Percentiles rank a stretch among this genome's conserved stretches.
Conservation (phyloP, 352 stramenopile species). For the Phytophthora vignae region DNA sequence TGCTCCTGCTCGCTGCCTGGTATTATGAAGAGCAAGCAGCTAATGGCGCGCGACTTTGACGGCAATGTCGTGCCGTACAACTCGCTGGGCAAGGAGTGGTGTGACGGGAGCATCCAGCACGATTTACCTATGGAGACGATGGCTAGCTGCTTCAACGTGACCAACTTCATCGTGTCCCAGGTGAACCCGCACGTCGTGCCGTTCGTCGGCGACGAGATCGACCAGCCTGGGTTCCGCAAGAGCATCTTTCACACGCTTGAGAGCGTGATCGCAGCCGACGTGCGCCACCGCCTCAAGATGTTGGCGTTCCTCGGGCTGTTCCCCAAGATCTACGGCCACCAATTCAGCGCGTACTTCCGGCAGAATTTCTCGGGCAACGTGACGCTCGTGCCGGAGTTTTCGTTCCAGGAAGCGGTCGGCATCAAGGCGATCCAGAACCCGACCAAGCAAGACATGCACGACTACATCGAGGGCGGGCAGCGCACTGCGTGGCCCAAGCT, state of each 20-base stretch:
- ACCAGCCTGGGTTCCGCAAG: slow-evolving; percentile 68
- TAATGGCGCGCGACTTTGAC: slow-evolving; percentile 78
- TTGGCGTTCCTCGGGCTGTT: slow-evolving; percentile 89
- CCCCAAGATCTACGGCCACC: slow-evolving; percentile 83
- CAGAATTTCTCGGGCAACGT: slow-evolving; percentile 98
- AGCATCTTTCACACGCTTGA: slow-evolving; percentile 80
- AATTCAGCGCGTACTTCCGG: slow-evolving; percentile 80
- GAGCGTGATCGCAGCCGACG: slow-evolving; percentile 85
- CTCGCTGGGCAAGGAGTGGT: slow-evolving; percentile 93
- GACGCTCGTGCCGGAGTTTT: slow-evolving; percentile 93
- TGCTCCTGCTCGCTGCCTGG: slow-evolving; percentile 93
- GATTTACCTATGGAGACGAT: slow-evolving; percentile 95
- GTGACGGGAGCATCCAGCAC: slow-evolving; percentile 93
- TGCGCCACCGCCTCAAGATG: slow-evolving; percentile 78
- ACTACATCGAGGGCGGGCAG: slow-evolving; percentile 88
- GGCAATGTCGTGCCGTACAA: slow-evolving; percentile 93
- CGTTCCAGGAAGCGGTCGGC: slow-evolving; percentile 84
- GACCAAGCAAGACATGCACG: slow-evolving; percentile 71
- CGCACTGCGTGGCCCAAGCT: slow-evolving; percentile 93
- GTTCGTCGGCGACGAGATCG: slow-evolving; percentile 92
- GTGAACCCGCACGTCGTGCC: slow-evolving; percentile 93
- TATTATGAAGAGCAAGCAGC: slow-evolving; percentile 93
- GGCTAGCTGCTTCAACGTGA: slow-evolving; percentile 94
- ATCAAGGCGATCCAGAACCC: slow-evolving; percentile 90
- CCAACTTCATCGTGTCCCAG: slow-evolving; percentile 93